Percentiles rank a stretch among this genome's conserved stretches.
phyloP scores from a whole-genome alignment of 1,139 yeast genomes.

The Saccharomycopsis crataegensis region DNA sequence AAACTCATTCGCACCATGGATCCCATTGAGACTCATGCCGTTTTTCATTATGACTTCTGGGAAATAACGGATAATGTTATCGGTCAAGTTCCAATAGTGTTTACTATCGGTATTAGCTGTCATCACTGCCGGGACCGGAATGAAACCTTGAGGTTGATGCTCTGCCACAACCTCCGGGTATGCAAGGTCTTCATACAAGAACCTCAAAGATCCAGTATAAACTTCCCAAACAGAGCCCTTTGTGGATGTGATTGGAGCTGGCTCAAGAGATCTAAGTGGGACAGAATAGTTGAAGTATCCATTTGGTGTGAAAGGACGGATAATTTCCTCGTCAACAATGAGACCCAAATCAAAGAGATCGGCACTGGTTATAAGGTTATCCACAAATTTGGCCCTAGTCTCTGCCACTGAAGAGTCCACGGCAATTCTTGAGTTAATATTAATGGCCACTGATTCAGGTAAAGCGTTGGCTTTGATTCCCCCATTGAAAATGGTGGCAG shows the following conservation, averaged over 20 bases:
- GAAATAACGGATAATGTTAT: conserved; percentile 62
- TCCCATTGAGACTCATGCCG: conserved; percentile 15
- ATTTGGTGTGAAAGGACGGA: conserved; percentile 18
- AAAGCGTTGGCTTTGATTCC: conserved; percentile 55
- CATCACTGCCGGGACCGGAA: conserved; percentile 68
- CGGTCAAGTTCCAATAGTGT: conserved; percentile 65
- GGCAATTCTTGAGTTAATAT: conserved; percentile 43
- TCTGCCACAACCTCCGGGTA: conserved; percentile 22
- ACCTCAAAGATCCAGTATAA: conserved; percentile 47
- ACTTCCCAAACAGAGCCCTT: conserved; percentile 42
- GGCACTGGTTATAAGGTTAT: conserved; percentile 35
- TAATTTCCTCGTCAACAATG: conserved; percentile 28
- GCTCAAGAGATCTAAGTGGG: conserved; percentile 35
- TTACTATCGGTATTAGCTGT: conserved; percentile 83
- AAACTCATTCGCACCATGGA: conserved; percentile 58
- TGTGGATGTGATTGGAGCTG: conserved; percentile 48
- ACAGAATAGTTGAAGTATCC: conserved; percentile 36
- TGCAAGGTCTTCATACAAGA: conserved; percentile 36
- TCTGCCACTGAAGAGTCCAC: conserved; percentile 35
- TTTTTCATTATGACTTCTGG: conserved; percentile 28
- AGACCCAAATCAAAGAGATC: conserved; percentile 39
- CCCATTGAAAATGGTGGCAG: conserved; percentile 50
- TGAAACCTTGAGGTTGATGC: conserved; percentile 38
- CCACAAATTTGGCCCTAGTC: conserved; percentile 32
- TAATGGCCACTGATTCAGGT: conserved; percentile 41